Conservation (phyloP, 768 basidiomycete genomes). For the Rhizopogon vinicolor region DNA sequence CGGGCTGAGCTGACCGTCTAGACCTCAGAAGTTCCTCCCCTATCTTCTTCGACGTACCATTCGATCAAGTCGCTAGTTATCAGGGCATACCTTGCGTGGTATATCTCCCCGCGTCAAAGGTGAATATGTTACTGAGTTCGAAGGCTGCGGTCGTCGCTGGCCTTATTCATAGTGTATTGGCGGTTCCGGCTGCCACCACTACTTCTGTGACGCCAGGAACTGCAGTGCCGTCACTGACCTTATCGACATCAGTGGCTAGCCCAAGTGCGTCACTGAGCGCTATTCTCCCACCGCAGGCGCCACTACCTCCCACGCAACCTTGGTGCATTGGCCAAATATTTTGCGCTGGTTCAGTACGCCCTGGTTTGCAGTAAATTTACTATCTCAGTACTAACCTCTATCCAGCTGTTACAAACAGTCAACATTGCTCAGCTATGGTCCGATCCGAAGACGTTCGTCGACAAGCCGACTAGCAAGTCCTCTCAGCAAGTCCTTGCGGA, state of each 20-base stretch:
- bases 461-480: constrained; percentile 75
- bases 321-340: constrained; percentile 81
- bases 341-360: constrained; percentile 68
- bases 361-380: not conserved
- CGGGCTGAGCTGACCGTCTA: not conserved
- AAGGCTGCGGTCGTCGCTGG: constrained; percentile 10
- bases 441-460: constrained; percentile 88
- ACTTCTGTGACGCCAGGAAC: constrained; percentile 9
- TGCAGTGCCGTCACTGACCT: constrained; percentile 31
- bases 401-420: constrained; percentile 78
- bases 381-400: not conserved
- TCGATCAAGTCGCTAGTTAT: not conserved
- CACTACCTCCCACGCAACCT: constrained; percentile 61
- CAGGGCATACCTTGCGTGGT: not conserved
- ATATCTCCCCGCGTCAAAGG: not conserved
- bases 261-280: constrained; percentile 51
- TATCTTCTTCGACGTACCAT: not conserved
- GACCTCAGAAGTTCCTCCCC: not conserved
- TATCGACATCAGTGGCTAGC: constrained; percentile 61
- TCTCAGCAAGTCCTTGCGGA: constrained; percentile 64
- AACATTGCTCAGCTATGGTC: constrained; percentile 69
- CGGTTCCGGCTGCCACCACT: constrained; percentile 9
- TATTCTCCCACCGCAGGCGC: constrained; percentile 59
- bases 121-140: constrained; percentile 28
- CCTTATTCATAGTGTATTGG: constrained; percentile 10